Base-by-base conservation (phyloP, 179 eudicot species). In the Silene noctiflora region DNA sequence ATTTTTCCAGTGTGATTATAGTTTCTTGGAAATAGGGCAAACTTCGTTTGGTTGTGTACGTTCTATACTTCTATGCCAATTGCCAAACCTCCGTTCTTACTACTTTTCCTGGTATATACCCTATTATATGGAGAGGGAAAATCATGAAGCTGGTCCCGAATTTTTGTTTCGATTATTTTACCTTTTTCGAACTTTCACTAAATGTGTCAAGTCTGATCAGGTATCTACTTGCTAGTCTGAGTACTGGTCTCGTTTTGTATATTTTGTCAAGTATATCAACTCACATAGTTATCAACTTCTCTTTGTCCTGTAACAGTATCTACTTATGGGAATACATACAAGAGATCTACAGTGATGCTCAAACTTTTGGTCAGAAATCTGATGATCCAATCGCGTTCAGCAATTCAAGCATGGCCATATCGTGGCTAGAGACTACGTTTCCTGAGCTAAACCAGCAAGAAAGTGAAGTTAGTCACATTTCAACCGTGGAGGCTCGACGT, bases 361-460 rank as follows among this genome's bases (percentile, higher is more conserved):
- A 89, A 31, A 84, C 91, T 58, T 88, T 86, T 85, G 96, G 95
- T 75, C 83, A 83, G 77, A 88, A 91, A 84, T 88, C 99, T 72
- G 29, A 82, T 67, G 86, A 85, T 84, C 80, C 93, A 66, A 76
- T 76, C 66, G 91, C 97, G 73, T 79, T 89, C 73, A 89, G 78
- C 71, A 89, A 91, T 83, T 88, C 97, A 55, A 86, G 72, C 68
- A 73, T 85, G 78, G 99, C 98, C 59, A 89, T 95, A 75, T 84
- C 91, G 74, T 95, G 99, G 99, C 83, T 95, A 82, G 99, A 93
- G 84, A 88, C 95, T 27, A 88, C 97, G 75, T 95, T 95, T 82
- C 95, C 98, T 11, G 97, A 90, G 75, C 82, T 95, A 71, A 78
- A 65, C 69, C 85, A 71, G 66, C 86, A 84, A 76, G 83, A 82